Conservation (phyloP, 2,329 filamentous ascomycete genomes). For the Claviceps sorghi region DNA sequence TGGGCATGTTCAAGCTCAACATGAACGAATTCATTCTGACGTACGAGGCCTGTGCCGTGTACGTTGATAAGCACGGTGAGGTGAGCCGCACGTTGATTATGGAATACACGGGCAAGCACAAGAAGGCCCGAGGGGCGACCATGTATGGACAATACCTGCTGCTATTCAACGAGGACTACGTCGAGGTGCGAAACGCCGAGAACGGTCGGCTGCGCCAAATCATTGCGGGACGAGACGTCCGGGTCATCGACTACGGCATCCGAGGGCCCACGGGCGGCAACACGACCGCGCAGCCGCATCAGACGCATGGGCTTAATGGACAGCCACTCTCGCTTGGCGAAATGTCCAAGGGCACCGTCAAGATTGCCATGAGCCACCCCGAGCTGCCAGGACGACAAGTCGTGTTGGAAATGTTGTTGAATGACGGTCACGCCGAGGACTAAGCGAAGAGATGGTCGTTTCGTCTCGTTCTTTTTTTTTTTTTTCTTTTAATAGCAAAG, state of each 20-base stretch:
- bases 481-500: not conserved
- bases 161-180: constrained; percentile 89
- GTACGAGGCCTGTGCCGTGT: constrained; percentile 93
- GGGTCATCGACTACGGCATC: constrained; percentile 75
- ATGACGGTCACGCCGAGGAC: constrained; percentile 57
- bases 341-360: constrained; percentile 60
- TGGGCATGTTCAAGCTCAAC: constrained; percentile 93
- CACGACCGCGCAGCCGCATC: constrained; percentile 18
- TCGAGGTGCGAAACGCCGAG: constrained; percentile 92
- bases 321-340: constrained; percentile 23
- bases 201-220: constrained; percentile 90
- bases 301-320: constrained; percentile 20
- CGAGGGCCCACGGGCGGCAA: constrained; percentile 42
- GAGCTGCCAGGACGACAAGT: constrained; percentile 73
- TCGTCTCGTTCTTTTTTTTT: not conserved
- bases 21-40: constrained; percentile 85
- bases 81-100: constrained; percentile 89
- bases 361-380: constrained; percentile 91
- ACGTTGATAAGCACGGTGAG: constrained; percentile 95
- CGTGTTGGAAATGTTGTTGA: constrained; percentile 81
- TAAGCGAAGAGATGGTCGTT: not conserved
- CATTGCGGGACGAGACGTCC: constrained; percentile 79
- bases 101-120: constrained; percentile 89
- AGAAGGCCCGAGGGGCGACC: constrained; percentile 66
- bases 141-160: constrained; percentile 86